phyloP scores from a whole-genome alignment of 805 yeast genomes.

The Tetrapisispora fleetii region DNA sequence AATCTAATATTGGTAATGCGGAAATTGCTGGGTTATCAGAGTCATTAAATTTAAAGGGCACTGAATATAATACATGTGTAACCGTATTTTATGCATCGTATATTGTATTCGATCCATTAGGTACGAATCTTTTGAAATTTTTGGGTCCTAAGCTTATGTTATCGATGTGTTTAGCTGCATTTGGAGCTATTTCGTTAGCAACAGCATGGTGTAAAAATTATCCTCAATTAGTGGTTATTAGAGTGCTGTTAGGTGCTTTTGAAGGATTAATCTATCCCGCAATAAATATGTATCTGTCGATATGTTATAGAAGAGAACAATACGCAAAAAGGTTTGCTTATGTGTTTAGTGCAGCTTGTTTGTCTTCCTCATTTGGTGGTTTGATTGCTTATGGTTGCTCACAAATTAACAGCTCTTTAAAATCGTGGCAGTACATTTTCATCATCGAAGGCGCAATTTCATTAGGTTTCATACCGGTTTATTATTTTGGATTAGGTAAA shows the following conservation, averaged over 20 bases:
- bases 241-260: conserved; percentile 42
- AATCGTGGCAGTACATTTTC: conserved; percentile 43
- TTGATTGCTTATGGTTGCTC: conserved; percentile 39
- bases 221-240: conserved; percentile 35
- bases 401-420: conserved; percentile 32
- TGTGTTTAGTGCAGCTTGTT: conserved; percentile 42
- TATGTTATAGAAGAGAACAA: conserved; percentile 40
- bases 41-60: conserved; percentile 31
- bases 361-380: conserved; percentile 53
- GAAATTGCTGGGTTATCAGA: conserved; percentile 41
- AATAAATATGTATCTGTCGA: conserved; percentile 37
- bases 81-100: conserved; percentile 41
- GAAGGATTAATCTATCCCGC: conserved; percentile 46
- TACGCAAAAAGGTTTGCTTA: conserved; percentile 39
- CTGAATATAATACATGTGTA: conserved; percentile 36
- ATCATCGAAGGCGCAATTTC: conserved; percentile 42
- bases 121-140: conserved; percentile 31
- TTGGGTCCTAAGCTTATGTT: conserved; percentile 31
- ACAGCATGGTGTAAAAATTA: conserved; percentile 36
- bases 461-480: conserved; percentile 29
- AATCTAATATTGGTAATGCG: conserved; percentile 53
- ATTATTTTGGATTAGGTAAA: conserved; percentile 34
- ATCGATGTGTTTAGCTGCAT: conserved; percentile 26
- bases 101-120: conserved; percentile 31
- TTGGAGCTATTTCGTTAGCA: conserved; percentile 35